Base-by-base conservation (phyloP, 2,329 filamentous ascomycete species). In the Huntiella abstrusa region DNA sequence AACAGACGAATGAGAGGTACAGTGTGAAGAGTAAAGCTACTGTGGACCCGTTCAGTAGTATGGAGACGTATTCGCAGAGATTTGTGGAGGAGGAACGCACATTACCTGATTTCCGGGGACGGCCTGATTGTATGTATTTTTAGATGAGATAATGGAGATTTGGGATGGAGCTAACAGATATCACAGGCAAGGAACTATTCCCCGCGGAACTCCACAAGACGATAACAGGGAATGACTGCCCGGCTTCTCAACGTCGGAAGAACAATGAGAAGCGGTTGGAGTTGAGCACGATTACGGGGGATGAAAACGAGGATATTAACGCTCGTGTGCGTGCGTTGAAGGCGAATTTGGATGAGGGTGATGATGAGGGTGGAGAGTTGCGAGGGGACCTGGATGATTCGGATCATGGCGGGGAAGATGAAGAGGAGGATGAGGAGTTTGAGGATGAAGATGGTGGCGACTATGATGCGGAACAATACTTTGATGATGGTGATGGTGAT, bases 381-480 rank as follows among this genome's bases (percentile, higher is more conserved):
- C 34, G 12, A 5, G 69, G 69, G 33, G 68, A 71, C 22, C 2
- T 28, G 3, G 69, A 71, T 16, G 69, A 71, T 43, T 46, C 45
- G 5, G 45, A 50, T 22, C 36, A 37, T 66, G 54, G 58, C 35
- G 60, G 61, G 33, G 64, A 67, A 44, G 66, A 48, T 15, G 46
- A 49, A 39, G 38, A 48, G 13, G 65, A 69, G 52, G 67, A 69
- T 46, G 66, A 69, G 46, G 61, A 59, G 17, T 70, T 68, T 50
- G 69, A 76, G 41, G 73, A 76, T 47, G 70, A 75, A 49, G 70
- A 72, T 42, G 73, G 69, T 1, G 72, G 73, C 5, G 73, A 76
- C 50, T 77, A 77, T 55, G 68, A 76, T 39, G 73, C 73, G 2
- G 73, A 77, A 54, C 64, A 65, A 7, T 75, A 75, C 59, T 76